Evolutionary conservation across 352 stramenopile genomes (phyloP), one percentile per base, ranked within the genome.

Genomic region (Pythium monospermum): DNA sequence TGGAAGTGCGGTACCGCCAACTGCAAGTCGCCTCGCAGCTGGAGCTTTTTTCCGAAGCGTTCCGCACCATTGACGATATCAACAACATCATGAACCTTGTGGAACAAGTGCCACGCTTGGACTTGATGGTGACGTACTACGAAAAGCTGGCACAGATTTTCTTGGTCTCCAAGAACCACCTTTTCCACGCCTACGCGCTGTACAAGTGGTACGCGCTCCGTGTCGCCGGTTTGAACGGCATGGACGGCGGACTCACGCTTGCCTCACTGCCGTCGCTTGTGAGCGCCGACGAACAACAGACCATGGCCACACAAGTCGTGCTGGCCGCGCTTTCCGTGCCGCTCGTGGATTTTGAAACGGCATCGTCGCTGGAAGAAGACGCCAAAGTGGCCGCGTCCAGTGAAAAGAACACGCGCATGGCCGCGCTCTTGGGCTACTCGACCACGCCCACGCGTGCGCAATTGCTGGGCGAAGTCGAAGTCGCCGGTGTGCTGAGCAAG

Each of bases 11-110:
- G 27, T 99, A 99, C 73, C 85, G 81, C 48, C 96, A 99, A 68
- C 76, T 99, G 21, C 91, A 99, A 69, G 95, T 97, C 6, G 91
- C 96, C 12, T 96, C 88, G 25, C 66, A 88, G 39, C 74, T 99
- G 15, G 91, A 98, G 63, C 78, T 99, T 28, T 99, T 97, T 74
- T 98, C 89, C 3, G 96, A 99, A 68, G 96, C 91, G 25, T 99
- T 99, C 76, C 89, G 96, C 46, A 99, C 96, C 13, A 96, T 99
- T 30, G 96, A 99, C 69, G 96, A 99, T 73, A 98, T 99, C 68
- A 98, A 98, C 81, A 96, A 87, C 57, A 98, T 99, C 70, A 93
- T 99, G 67, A 86, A 79, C 53, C 49, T 91, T 10, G 74, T 86
- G 21, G 80, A 92, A 55, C 76, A 90, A 54, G 78, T 91, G 21